Conservation (phyloP, 148 eudicot species). For the Cornus controversa region DNA sequence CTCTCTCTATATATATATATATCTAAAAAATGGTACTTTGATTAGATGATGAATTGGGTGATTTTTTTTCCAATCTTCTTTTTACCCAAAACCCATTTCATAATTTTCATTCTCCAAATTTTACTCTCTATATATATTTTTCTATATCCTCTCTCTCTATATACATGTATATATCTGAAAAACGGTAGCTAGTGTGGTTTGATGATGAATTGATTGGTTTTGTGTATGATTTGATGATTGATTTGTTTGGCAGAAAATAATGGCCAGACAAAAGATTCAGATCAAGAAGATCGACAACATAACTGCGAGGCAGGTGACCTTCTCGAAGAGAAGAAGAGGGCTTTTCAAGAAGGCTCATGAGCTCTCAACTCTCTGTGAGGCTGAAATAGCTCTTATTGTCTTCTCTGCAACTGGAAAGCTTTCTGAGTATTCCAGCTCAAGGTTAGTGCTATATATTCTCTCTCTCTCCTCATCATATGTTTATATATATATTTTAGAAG, state of each 20-base stretch:
- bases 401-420: conserved; percentile 30
- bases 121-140: too few species aligned
- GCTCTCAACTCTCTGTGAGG: conserved; percentile 29
- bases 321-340: conserved; percentile 30
- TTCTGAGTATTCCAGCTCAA: conserved; percentile 26
- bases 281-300: conserved; percentile 27
- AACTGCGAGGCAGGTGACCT: conserved; percentile 26
- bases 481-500: background rate
- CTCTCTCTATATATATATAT: too few species aligned
- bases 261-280: conserved; percentile 30
- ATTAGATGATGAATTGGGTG: too few species aligned
- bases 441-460: background rate
- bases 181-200: background rate
- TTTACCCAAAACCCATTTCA: background rate
- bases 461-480: background rate
- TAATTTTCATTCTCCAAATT: background rate
- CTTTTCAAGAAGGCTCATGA: conserved; percentile 31
- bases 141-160: too few species aligned
- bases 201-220: background rate
- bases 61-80: too few species aligned
- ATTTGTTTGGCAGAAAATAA: background rate
- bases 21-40: too few species aligned
- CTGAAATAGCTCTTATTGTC: conserved; percentile 24
- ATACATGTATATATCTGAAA: background rate
- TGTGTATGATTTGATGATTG: background rate